Base-by-base conservation (phyloP, 2,329 filamentous ascomycete species). In the Aspergillus alliaceus region DNA sequence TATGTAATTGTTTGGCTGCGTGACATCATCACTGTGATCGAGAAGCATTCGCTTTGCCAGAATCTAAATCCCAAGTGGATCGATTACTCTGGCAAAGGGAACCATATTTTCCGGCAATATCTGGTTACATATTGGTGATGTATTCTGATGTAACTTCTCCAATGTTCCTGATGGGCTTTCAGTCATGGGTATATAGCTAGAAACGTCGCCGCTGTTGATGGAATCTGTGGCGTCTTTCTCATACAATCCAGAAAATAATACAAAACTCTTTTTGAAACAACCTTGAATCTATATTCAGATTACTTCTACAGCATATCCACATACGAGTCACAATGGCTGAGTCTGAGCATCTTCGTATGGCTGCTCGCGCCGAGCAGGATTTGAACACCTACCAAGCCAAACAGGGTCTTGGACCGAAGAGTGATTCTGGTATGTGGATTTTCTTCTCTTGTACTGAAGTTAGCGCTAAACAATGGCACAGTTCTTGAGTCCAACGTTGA, bases 401-500 rank as follows among this genome's bases (percentile, higher is more conserved):
- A 61, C 73, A 74, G 53, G 72, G 74, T 6, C 58, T 67, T 53
- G 73, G 72, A n/a, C 65, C 57, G 7, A 69, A 73, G 59, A 78
- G 75, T 58, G 69, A 72, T 51, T 75, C 75, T 20, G 69, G 75
- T 79, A 73, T 18, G 68, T 63, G 34, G 18, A 25, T 6, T 25
- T 8, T 22, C 6, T 24, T 12, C 37, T 34, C n/a, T 34, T 8
- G 18, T 25, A n/a, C 18, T 3, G 18, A 15, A 9, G 9, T 11
- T 7, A 11, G 31, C 22, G 9, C 34, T 22, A 25, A 18, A 2
- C 18, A 11, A 20, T 2, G 14, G 2, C 22, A 9, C 18, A 77
- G 75, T 71, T 24, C 47, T 66, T 22, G 77, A 79, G 59, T 77
- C 76, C 22, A 76, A 75, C 27, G 69, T 79, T 58, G 69, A 79